Evolutionary conservation across 73 alveolate genomes (phyloP), one percentile per base, ranked within the genome.

Genomic region (Blepharisma japonicum): DNA sequence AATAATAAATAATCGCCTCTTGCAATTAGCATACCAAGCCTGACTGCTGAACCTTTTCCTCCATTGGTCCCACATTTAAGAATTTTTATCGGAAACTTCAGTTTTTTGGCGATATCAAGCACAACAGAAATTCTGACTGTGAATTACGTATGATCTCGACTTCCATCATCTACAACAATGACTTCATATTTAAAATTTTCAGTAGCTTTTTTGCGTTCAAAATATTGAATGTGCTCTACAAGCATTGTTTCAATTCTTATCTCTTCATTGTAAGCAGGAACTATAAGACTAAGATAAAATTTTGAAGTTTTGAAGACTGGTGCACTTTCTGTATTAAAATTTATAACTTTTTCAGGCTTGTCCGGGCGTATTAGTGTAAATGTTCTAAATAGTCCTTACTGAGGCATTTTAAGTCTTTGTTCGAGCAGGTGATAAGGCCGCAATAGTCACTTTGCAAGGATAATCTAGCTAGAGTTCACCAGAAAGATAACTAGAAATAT

Each of bases 1-100:
- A 94, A 83, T 68, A 94, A 79, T 9, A 84, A 56, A 55, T 86
- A 82, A 55, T 87, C 78, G 45, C 97, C 98, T 77, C 91, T 68
- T 1, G 91, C 80, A 71, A 48, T 74, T 32, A 89, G 81, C 93
- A 94, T 92, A 6, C 98, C 91, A 18, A 80, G 21, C 68, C 84
- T 93, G n/a, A 93, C 97, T 32, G 98, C 98, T 38, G 88, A 89
- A 4, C 98, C 98, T 86, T 93, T 93, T 49, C 98, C 98, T 51
- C 87, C 87, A 83, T 93, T 93, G 47, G 68, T 68, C 39, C 68
- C 84, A 77, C 90, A 86, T 3, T 82, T 78, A 4, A 93, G 81
- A 5, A 93, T 95, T 78, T 85, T 81, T 54, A 81, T n/a, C 68
- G 47, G 81, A n/a, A 80, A 21, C 67, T 86, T 77, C 46, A 76